Conservation (phyloP, 2,329 filamentous ascomycete genomes). For the Chaetothyriales sp. region DNA sequence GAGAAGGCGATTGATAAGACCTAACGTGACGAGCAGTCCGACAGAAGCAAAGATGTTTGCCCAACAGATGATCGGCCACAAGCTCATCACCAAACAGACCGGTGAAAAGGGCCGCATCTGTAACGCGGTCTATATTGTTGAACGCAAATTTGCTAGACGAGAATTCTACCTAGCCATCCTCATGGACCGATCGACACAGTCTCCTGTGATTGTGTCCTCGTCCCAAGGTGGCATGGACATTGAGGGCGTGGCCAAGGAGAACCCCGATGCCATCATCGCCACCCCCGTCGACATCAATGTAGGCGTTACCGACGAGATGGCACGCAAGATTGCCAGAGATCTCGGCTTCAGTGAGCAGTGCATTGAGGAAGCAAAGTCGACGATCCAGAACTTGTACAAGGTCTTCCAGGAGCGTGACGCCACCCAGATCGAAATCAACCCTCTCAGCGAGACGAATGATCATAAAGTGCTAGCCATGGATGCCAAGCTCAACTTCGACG, state of each 20-base stretch:
- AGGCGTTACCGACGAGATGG: constrained; percentile 92
- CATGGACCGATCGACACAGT: constrained; percentile 88
- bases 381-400: constrained; percentile 97
- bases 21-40: constrained; percentile 37
- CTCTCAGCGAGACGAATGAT: constrained; percentile 92
- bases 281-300: constrained; percentile 86
- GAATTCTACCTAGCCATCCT: constrained; percentile 98
- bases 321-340: constrained; percentile 73
- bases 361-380: constrained; percentile 86
- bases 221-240: constrained; percentile 99
- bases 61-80: constrained; percentile 98
- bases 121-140: constrained; percentile 96
- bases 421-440: constrained; percentile 99
- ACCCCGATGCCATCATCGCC: constrained; percentile 86
- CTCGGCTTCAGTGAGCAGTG: constrained; percentile 97
- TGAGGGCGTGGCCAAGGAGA: constrained; percentile 95
- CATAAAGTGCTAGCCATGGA: constrained; percentile 99
- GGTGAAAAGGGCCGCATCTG: constrained; percentile 85
- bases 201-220: constrained; percentile 90
- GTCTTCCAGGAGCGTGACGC: constrained; percentile 98
- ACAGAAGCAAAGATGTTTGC: constrained; percentile 95
- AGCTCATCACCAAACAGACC: constrained; percentile 99
- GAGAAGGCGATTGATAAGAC: not conserved
- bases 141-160: constrained; percentile 97
- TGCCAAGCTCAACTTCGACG: constrained; percentile 96